Evolutionary conservation across 495 filamentous ascomycete genomes (phyloP).

Genomic region (Penicillium dipodomyicola): DNA sequence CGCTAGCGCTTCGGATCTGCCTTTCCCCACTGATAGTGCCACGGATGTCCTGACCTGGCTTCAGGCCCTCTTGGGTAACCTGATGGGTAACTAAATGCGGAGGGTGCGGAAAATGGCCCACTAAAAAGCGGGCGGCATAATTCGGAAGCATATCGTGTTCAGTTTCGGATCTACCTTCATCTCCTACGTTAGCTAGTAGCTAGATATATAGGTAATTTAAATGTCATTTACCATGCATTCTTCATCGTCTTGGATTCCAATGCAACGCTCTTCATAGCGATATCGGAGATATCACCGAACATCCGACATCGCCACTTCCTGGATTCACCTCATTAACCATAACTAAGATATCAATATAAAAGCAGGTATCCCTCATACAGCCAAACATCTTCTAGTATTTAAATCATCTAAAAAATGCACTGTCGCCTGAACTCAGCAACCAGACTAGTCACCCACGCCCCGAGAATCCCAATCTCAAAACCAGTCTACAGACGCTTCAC

Average conservation of each 20-base stretch:
- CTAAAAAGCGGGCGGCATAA: neutral
- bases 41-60: conserved; percentile 3
- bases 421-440: neutral
- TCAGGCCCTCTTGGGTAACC: conserved; percentile 2
- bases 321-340: neutral
- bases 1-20: neutral
- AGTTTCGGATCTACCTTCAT: neutral
- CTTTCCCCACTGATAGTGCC: conserved; percentile 7
- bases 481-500: conserved; percentile 2
- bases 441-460: neutral
- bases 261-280: neutral
- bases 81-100: conserved; percentile 6
- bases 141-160: neutral
- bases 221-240: neutral
- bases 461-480: neutral
- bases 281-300: conserved; percentile 3
- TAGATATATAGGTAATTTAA: conserved; percentile 3
- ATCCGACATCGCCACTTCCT: conserved; percentile 6
- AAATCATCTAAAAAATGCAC: neutral
- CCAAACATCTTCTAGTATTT: neutral
- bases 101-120: neutral
- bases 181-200: neutral
- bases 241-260: neutral
- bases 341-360: neutral
- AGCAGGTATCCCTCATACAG: neutral